phyloP scores from a whole-genome alignment of 106 monocot species.

The Acanthochlamys bracteata region DNA sequence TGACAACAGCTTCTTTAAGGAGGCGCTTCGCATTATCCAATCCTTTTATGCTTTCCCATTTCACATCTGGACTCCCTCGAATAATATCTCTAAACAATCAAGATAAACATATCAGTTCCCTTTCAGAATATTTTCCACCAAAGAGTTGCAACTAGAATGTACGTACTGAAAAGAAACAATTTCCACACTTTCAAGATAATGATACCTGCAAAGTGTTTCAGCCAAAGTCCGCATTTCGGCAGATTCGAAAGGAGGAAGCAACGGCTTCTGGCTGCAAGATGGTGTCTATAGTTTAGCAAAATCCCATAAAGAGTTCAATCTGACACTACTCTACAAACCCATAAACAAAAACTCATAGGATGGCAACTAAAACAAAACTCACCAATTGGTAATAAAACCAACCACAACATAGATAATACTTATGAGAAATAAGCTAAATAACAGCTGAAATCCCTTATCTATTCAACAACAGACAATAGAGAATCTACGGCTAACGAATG shows the following conservation, averaged over 20 bases:
- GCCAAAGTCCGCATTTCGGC: slow-evolving; percentile 56
- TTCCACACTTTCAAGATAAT: background rate
- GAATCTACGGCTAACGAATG: too few species aligned
- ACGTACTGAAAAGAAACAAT: background rate
- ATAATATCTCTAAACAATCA: slow-evolving; percentile 66
- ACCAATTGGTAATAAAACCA: too few species aligned
- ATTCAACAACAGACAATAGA: too few species aligned
- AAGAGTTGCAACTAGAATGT: background rate
- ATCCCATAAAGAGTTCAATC: too few species aligned
- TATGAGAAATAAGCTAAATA: too few species aligned
- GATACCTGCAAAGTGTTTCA: slow-evolving; percentile 66
- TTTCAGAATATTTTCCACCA: too few species aligned
- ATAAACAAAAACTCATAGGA: too few species aligned
- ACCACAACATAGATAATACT: too few species aligned
- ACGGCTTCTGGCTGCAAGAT: slow-evolving; percentile 36
- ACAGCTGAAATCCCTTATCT: too few species aligned
- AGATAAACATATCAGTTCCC: background rate
- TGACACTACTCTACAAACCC: too few species aligned
- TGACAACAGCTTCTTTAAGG: slow-evolving; percentile 98
- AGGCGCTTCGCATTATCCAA: slow-evolving; percentile 92
- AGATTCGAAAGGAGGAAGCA: slow-evolving; percentile 69
- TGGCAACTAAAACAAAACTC: too few species aligned
- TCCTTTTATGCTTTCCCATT: slow-evolving; percentile 97
- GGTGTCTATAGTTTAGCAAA: background rate
- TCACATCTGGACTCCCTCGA: slow-evolving; percentile 88